These are phyloP conservation scores for Didymella pomorum DNA, from an alignment of 2,329 filamentous ascomycete genomes.

Conservation along the genomic window DNA sequence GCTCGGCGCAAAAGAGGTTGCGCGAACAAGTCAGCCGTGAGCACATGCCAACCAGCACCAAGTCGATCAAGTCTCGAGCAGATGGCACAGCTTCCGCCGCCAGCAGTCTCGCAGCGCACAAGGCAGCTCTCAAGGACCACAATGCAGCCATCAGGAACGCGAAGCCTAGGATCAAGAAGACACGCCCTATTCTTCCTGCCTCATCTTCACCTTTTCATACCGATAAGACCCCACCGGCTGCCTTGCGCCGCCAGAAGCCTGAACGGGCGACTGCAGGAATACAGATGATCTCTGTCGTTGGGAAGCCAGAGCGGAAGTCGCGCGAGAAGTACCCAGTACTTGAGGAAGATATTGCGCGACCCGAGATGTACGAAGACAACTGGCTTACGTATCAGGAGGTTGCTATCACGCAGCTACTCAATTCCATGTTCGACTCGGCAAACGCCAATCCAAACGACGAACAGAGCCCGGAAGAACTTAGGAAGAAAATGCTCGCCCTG, in stretches of 20 bases:
- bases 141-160: slow-evolving; percentile 39
- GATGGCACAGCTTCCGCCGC: slow-evolving; percentile 41
- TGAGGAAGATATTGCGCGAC: slow-evolving; percentile 61
- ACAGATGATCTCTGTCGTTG: slow-evolving; percentile 44
- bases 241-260: slow-evolving; percentile 36
- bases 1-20: slow-evolving; percentile 42
- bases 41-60: slow-evolving; percentile 38
- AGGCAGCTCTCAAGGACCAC: slow-evolving; percentile 27
- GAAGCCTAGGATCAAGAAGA: slow-evolving; percentile 34
- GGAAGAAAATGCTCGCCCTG: slow-evolving; percentile 59
- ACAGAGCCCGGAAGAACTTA: slow-evolving; percentile 48
- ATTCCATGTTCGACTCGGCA: slow-evolving; percentile 60
- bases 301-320: slow-evolving; percentile 34
- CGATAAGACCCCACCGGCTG: slow-evolving; percentile 48
- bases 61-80: slow-evolving; percentile 44
- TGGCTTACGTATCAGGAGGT: slow-evolving; percentile 70
- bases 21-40: slow-evolving; percentile 44
- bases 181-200: slow-evolving; percentile 30
- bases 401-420: slow-evolving; percentile 67
- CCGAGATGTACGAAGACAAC: slow-evolving; percentile 68
- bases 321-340: slow-evolving; percentile 61
- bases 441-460: slow-evolving; percentile 37
- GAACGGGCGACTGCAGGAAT: slow-evolving; percentile 42
- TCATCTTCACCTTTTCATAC: slow-evolving; percentile 50
- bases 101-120: slow-evolving; percentile 33